A percentile compares a stretch with the other conserved stretches of the same genome.
Conservation (phyloP, 2,329 filamentous ascomycete species). For the Xylaria sp. region DNA sequence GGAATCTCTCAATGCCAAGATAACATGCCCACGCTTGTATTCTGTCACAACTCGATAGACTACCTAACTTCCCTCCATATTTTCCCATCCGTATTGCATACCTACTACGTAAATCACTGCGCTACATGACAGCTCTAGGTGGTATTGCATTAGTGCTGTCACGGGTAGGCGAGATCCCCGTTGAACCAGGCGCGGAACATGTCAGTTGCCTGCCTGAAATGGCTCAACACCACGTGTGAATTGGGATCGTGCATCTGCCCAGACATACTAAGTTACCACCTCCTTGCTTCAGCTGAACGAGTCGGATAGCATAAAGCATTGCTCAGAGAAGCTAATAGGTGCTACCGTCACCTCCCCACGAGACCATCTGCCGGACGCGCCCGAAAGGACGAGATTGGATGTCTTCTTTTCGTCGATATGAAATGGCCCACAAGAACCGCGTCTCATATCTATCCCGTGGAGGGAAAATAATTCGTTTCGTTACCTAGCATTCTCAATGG, state of each 20-base stretch:
- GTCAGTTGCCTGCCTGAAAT: neutral
- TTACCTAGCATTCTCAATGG: too few species aligned
- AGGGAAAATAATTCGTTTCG: too few species aligned
- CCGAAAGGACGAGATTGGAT: too few species aligned
- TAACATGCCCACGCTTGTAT: neutral
- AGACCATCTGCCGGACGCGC: too few species aligned
- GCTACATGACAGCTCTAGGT: neutral
- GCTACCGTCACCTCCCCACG: too few species aligned
- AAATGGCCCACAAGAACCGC: too few species aligned
- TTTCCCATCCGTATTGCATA: neutral
- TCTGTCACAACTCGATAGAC: neutral
- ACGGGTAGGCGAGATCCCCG: constrained; percentile 9
- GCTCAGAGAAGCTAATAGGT: too few species aligned
- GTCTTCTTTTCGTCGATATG: too few species aligned
- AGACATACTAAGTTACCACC: neutral
- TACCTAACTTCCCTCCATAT: too few species aligned
- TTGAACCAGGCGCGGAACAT: neutral
- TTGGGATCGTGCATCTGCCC: neutral
- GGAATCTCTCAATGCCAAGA: too few species aligned
- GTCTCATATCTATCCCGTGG: too few species aligned
- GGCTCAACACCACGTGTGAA: constrained; percentile 10
- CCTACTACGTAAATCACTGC: neutral
- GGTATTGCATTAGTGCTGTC: constrained; percentile 18
- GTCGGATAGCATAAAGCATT: too few species aligned
- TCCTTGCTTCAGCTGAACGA: neutral